Conservation (phyloP, 768 basidiomycete species). For the Sarcodon aspratus region DNA sequence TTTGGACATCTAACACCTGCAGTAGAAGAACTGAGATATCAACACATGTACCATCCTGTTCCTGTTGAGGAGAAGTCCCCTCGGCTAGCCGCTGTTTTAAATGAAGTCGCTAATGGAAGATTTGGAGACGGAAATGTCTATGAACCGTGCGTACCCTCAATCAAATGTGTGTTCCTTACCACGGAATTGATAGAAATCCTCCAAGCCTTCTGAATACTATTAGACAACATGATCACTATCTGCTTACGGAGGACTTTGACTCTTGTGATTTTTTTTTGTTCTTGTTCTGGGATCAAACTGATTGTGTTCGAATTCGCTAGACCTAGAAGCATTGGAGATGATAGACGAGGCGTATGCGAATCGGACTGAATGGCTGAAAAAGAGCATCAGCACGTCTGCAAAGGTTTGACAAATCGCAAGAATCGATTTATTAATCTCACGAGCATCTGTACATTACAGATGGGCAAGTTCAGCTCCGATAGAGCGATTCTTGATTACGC, state of each 20-base stretch:
- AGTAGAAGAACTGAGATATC: slow-evolving; percentile 79
- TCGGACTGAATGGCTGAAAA: slow-evolving; percentile 82
- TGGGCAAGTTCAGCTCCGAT: slow-evolving; percentile 97
- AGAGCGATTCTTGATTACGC: slow-evolving; percentile 89
- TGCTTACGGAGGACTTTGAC: slow-evolving; percentile 89
- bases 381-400: slow-evolving; percentile 74
- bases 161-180: neutral
- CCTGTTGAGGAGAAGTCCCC: slow-evolving; percentile 79
- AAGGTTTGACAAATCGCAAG: slow-evolving; percentile 30
- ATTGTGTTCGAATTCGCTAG: slow-evolving; percentile 19
- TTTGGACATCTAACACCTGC: slow-evolving; percentile 82
- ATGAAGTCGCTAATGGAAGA: slow-evolving; percentile 61
- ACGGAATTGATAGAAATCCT: slow-evolving; percentile 8
- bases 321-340: slow-evolving; percentile 74
- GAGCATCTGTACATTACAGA: slow-evolving; percentile 26
- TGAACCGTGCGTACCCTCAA: slow-evolving; percentile 55
- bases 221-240: slow-evolving; percentile 65
- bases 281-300: neutral
- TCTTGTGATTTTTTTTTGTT: slow-evolving; percentile 47
- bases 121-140: slow-evolving; percentile 81
- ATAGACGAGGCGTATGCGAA: slow-evolving; percentile 86
- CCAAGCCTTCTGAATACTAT: slow-evolving; percentile 63
- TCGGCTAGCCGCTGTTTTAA: slow-evolving; percentile 66
- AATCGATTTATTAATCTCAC: too few species aligned
- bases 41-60: slow-evolving; percentile 75